phyloP scores from a whole-genome alignment of 108 stramenopile genomes.

The Mediolabrus comicus region DNA sequence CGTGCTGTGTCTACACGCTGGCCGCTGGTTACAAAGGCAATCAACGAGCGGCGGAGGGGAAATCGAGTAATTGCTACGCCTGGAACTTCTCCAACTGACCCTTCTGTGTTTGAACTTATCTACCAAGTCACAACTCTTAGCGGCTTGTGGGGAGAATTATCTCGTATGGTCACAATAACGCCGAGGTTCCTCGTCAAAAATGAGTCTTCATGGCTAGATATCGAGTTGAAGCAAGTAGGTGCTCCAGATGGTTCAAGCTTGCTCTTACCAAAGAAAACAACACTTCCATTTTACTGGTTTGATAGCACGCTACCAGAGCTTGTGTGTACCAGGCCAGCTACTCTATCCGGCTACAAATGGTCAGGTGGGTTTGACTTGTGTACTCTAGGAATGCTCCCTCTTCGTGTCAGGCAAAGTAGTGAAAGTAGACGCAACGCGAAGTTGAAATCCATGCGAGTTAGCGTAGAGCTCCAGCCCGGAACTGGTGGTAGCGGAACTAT shows the following conservation, averaged over 20 bases:
- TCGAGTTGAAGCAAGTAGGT: slow-evolving; percentile 71
- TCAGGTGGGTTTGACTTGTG: slow-evolving; percentile 77
- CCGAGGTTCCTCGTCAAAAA: slow-evolving; percentile 68
- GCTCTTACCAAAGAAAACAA: slow-evolving; percentile 35
- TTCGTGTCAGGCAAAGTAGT: slow-evolving; percentile 41
- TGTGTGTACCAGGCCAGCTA: slow-evolving; percentile 47
- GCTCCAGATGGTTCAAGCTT: slow-evolving; percentile 42
- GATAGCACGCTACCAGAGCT: slow-evolving; percentile 61
- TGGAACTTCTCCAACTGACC: slow-evolving; percentile 17
- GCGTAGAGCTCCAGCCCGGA: slow-evolving; percentile 57
- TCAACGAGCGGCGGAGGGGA: background rate
- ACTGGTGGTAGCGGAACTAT: slow-evolving; percentile 69
- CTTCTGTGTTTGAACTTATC: slow-evolving; percentile 57
- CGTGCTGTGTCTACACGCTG: slow-evolving; percentile 57
- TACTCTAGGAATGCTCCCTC: slow-evolving; percentile 59
- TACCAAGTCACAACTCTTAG: slow-evolving; percentile 57
- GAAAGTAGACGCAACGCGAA: background rate
- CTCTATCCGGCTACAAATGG: slow-evolving; percentile 45
- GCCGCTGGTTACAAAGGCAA: slow-evolving; percentile 43
- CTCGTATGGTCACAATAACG: slow-evolving; percentile 49
- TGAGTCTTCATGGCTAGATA: slow-evolving; percentile 42
- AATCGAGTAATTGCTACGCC: background rate
- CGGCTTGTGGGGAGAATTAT: slow-evolving; percentile 76
- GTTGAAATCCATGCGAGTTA: slow-evolving; percentile 9
- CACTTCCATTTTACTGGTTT: slow-evolving; percentile 66